Percentiles rank a stretch among this genome's conserved stretches.
phyloP scores from a whole-genome alignment of 495 filamentous ascomycete species.

The Tuber microsphaerosporum region DNA sequence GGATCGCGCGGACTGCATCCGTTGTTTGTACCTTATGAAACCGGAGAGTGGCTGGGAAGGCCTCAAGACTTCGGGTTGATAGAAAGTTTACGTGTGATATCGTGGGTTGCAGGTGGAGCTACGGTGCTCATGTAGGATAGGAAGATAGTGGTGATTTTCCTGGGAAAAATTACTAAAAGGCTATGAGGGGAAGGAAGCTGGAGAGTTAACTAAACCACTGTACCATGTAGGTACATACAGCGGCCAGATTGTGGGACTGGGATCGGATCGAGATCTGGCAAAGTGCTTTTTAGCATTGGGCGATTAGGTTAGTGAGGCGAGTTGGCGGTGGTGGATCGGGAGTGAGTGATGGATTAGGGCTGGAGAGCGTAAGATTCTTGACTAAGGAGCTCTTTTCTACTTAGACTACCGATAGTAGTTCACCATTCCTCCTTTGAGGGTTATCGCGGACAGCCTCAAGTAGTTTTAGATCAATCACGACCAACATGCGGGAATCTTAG shows the following conservation, averaged over 20 bases:
- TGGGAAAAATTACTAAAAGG: not conserved
- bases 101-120: not conserved
- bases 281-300: not conserved
- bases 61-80: not conserved
- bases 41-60: not conserved
- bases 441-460: not conserved
- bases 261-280: not conserved
- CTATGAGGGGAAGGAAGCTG: not conserved
- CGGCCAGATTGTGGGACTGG: not conserved
- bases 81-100: not conserved
- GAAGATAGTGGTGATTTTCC: not conserved
- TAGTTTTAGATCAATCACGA: not conserved
- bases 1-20: not conserved
- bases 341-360: not conserved
- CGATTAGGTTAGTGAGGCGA: not conserved
- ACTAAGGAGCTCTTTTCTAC: not conserved
- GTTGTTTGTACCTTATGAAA: not conserved
- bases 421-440: not conserved
- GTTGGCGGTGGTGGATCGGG: not conserved
- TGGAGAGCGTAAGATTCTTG: not conserved
- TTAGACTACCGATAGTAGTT: not conserved
- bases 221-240: not conserved
- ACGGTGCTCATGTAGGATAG: not conserved
- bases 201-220: not conserved
- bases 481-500: not conserved